Evolutionary conservation across 176 grass and related monocot species (phyloP), one percentile per base, ranked within the genome.

Genomic region (Oryza coarctata): DNA sequence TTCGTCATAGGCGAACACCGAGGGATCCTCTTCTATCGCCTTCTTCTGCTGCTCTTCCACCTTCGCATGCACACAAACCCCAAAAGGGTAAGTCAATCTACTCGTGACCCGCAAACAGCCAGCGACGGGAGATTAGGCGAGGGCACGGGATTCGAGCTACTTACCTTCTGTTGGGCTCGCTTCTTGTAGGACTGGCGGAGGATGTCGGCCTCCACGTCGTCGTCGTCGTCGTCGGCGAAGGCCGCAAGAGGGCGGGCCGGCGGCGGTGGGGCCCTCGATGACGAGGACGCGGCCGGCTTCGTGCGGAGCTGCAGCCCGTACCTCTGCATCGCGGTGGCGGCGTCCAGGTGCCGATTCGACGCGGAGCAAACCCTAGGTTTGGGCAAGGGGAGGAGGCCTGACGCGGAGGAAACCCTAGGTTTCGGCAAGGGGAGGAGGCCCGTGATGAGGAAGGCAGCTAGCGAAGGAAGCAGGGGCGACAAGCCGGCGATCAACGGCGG

Each of bases 1-100:
- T 26, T 91, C 95, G 28, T 98, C 95, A 30, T 98, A 98, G 39
- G 94, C 89, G 58, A 93, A 93, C 11, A 98, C 93, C 20, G 93
- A 98, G 20, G 93, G 96, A 69, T 98, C 96, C 88, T 98, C 89
- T 62, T 93, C 90, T 22, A 98, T 69, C 18, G 93, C 93, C 80
- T 95, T 93, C 89, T 93, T 88, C 66, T 91, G 91, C 70, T 95
- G 90, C 74, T 98, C 93, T 85, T 95, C 93, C 7, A 95, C 83
- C 96, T 98, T 63, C 34, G 68, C 33, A 23, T 17, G 28, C 31
- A 39, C 76, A 81, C 7, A 64, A 66, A 17, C 32, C 3, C 14
- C 26, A 33, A 73, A 3, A 77, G 18, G 49, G 68, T 15, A 65
- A 78, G 70, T 71, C 52, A 34, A 62, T 25, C 25, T 71, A 65